Evolutionary conservation across 148 eudicot genomes (phyloP).

Genomic region (Hydrangea macrophylla): DNA sequence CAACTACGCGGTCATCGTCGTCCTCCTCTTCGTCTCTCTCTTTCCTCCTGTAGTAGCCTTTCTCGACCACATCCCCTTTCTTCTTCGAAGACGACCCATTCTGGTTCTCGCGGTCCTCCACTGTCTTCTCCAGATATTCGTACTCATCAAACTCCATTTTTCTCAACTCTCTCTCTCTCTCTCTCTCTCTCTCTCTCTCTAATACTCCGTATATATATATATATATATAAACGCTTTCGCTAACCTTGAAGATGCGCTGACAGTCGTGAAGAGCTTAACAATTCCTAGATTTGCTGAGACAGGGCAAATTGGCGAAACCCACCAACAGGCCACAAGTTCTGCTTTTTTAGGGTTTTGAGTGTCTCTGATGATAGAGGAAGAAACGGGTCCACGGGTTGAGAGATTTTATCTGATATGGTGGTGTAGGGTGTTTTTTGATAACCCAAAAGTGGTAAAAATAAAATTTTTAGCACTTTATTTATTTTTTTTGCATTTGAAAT

Average conservation of each 20-base stretch:
- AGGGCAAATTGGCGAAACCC: not conserved
- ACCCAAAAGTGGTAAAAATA: too few relatives aligned
- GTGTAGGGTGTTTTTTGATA: too few relatives aligned
- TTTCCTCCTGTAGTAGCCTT: conserved; percentile 50
- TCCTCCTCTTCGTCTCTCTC: conserved; percentile 28
- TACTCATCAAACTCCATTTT: conserved; percentile 95
- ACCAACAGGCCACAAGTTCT: not conserved
- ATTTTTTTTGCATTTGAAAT: too few relatives aligned
- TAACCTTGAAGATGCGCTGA: not conserved
- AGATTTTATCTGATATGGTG: too few relatives aligned
- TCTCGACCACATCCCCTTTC: conserved; percentile 29
- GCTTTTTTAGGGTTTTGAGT: not conserved
- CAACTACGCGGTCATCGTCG: conserved; percentile 13
- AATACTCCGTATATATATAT: too few relatives aligned
- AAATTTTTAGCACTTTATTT: too few relatives aligned
- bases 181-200: too few relatives aligned
- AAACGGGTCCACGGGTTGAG: not conserved
- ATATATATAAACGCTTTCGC: not conserved
- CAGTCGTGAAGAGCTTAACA: not conserved
- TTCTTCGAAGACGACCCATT: conserved; percentile 31
- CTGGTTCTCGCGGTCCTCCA: conserved; percentile 39
- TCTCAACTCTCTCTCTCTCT: not conserved
- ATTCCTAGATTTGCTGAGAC: not conserved
- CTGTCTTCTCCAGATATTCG: conserved; percentile 83
- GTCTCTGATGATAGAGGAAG: not conserved